Percentiles rank a stretch among this genome's conserved stretches.
phyloP scores from a whole-genome alignment of 495 filamentous ascomycete genomes.

The Aspergillus cristatus region DNA sequence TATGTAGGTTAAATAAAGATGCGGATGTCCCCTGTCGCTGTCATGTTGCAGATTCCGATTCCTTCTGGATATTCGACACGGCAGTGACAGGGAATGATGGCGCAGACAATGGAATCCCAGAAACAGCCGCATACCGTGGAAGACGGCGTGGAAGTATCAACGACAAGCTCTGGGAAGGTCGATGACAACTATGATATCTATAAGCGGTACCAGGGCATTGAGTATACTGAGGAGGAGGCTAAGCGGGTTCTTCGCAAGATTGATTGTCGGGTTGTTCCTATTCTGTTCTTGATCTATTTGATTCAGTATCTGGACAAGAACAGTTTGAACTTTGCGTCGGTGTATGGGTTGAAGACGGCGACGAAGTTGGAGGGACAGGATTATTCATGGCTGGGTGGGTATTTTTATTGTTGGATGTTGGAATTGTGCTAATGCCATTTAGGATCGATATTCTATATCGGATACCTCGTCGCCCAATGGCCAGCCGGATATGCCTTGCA shows the following conservation, averaged over 20 bases:
- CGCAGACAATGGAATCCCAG: background rate
- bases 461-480: conserved; percentile 42
- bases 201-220: conserved; percentile 9
- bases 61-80: too few relatives aligned
- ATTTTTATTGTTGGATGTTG: background rate
- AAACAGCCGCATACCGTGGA: background rate
- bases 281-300: conserved; percentile 48
- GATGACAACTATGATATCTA: conserved; percentile 21
- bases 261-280: conserved; percentile 44
- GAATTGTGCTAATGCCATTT: background rate
- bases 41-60: too few relatives aligned
- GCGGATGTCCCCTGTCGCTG: too few relatives aligned
- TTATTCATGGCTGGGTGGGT: conserved; percentile 45
- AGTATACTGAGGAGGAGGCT: conserved; percentile 38
- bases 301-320: conserved; percentile 51
- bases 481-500: conserved; percentile 44
- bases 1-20: too few relatives aligned
- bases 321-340: conserved; percentile 51
- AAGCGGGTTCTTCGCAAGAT: conserved; percentile 45
- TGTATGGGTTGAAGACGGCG: conserved; percentile 45
- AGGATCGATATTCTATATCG: conserved; percentile 50
- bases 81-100: too few relatives aligned
- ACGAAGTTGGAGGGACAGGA: conserved; percentile 44
- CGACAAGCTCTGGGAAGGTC: conserved; percentile 4
- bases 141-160: conserved; percentile 4